Base-by-base conservation (phyloP, 1,284 basidiomycete species). In the Microbotryum lychnidis-dioicae region DNA sequence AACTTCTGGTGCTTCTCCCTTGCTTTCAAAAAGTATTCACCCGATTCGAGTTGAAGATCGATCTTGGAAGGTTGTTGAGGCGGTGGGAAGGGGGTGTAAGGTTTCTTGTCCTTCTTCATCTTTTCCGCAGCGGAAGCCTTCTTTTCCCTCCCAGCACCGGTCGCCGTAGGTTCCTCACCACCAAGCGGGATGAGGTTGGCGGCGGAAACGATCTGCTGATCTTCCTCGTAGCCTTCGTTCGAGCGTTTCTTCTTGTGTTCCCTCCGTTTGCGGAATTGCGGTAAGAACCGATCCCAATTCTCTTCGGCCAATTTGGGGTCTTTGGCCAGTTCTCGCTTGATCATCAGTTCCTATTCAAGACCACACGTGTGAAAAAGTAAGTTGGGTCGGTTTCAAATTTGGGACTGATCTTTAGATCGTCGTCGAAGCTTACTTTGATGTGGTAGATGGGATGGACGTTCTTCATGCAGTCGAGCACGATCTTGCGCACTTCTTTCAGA, bases 391-490 rank as follows among this genome's bases (percentile, higher is more conserved):
- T 21, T 5, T 49, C 23, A 16, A 45, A 33, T 31, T 49, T 60
- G 54, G 57, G 21, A 53, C 16, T n/a, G 33, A 27, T 46, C 42
- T 18, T 6, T 6, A 21, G 14, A 10, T 46, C 4, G 29, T 42
- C 4, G 12, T 16, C 18, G 14, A 6, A 18, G 69, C 77, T 29
- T 45, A 88, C 90, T 77, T 99, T 99, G 78, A 99, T 99, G 69
- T 93, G 87, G 75, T 99, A 99, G 73, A 99, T 98, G 3, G 96
- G 96, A 73, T 99, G 96, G 56, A 98, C 88, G 74, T 99, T 99
- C 78, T 90, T 94, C 91, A 99, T 96, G 79, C 96, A 99, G 75
- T 99, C 96, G 56, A 97, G 77, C 31, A 99, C 84, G 70, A 98
- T 97, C 62, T 93, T 77, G 60, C 96, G 83, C 5, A 98, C 94